Evolutionary conservation across 805 yeast genomes (phyloP), one percentile per base, ranked within the genome.

Genomic region (Danielia reshetovae): DNA sequence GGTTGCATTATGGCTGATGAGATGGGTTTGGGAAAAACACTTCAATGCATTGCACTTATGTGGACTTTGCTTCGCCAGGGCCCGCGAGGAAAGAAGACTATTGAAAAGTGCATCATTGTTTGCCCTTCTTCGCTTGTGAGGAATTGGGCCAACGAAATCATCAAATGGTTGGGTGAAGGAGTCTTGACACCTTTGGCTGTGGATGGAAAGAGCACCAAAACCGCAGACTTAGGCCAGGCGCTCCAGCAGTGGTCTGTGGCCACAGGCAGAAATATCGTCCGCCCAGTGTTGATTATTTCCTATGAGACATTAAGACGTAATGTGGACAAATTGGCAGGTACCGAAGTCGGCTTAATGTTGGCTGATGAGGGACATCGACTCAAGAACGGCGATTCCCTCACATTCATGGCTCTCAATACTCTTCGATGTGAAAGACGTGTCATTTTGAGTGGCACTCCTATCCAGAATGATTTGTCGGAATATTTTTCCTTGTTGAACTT

Each of bases 1-100:
- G 98, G 98, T 3, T 90, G 97, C 54, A 90, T 90, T 32, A 90
- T 90, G 97, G 97, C 97, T 0, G 97, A 88, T 62, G 97, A 85
- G 58, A 88, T 88, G 97, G 97, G 96, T 4, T 67, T 87, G 25
- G 96, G 96, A 17, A 87, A 87, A 54, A 87, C 96, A 0, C 66
- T 87, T 17, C 96, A 87, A 55, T 90, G 97, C 57, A 72, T 90
- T 22, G 72, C 96, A 0, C 67, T 90, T 21, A 72, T 89, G 85
- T 90, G 97, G 97, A 90, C 97, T 0, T 57, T 90, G 31, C 66
- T 90, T 31, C 77, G 75, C 42, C 98, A 90, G 56, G 81, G 95
- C 7, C 97, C 97, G 1, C 75, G 89, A 34, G 86, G 86, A 5
- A 78, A 72, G 46, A 78, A 80, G 34, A 81, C 95, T 1, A 93